Percentiles rank a stretch among this genome's conserved stretches.
Evolutionary conservation across 2,329 filamentous ascomycete species (phyloP).

Genomic region (Diaporthe helianthi): DNA sequence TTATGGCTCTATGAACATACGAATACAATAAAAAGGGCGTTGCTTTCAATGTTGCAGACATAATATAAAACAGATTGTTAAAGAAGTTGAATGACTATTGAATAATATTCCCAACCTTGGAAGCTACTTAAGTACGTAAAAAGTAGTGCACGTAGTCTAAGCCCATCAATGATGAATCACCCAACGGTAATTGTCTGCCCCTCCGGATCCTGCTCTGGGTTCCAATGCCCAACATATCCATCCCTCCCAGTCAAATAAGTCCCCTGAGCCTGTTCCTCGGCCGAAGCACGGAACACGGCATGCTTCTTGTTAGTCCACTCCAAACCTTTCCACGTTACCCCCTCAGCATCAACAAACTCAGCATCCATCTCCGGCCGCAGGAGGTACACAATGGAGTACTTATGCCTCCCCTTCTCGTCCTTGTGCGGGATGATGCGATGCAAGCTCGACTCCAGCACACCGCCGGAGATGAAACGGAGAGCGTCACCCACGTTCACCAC

Average conservation of each 20-base stretch:
- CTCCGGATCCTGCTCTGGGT: background rate
- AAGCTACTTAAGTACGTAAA: no score
- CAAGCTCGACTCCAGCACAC: slow-evolving; percentile 4
- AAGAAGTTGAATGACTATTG: no score
- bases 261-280: background rate
- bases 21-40: no score
- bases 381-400: slow-evolving; percentile 7
- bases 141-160: no score
- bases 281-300: slow-evolving; percentile 2
- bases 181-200: background rate
- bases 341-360: slow-evolving; percentile 6
- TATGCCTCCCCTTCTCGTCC: slow-evolving; percentile 10
- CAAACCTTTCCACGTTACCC: background rate
- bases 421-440: slow-evolving; percentile 4
- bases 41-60: no score
- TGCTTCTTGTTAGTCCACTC: slow-evolving; percentile 25
- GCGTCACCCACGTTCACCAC: background rate
- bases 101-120: no score
- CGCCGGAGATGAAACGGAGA: background rate
- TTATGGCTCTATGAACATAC: no score
- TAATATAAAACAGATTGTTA: no score
- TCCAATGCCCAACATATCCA: slow-evolving; percentile 12
- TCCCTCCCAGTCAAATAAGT: slow-evolving; percentile 17
- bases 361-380: slow-evolving; percentile 4
- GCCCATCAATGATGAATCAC: no score